Base-by-base conservation (phyloP, 306 rosid species). In the Quercus gilva region DNA sequence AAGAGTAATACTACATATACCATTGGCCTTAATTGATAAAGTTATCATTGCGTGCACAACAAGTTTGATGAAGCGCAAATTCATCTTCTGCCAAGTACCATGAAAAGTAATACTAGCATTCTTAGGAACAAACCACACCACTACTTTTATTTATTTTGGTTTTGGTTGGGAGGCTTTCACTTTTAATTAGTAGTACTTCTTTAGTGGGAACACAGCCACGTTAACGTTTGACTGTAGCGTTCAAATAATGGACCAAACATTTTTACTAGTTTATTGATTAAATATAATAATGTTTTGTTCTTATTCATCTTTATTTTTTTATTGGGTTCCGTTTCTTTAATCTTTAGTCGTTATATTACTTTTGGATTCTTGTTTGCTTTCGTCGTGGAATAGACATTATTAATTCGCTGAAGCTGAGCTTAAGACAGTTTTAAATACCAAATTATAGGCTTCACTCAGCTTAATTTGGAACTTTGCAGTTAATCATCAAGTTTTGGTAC, bases 301-400 rank as follows among this genome's bases (percentile, higher is more conserved):
- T 73, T 23, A 64, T 61, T 58, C 78, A 65, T 70, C 15, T 64
- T 52, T 70, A 17, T 21, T 69, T 29, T 71, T n/a, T 63, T 51
- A 25, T 55, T 83, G 63, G 31, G 41, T 75, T 76, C 74, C 63
- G 12, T 73, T 84, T 67, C 51, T 67, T 31, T 67, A 33, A 67
- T 73, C 80, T 87, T 73, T 11, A 19, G 69, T 87, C 37, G 57
- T 52, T 84, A 64, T 18, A 64, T 81, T 81, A 79, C 88, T 87
- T 83, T 85, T 61, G 74, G 72, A 49, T 70, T 49, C 33, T 84
- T 86, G 86, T 81, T 81, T 70, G 88, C 79, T 84, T 86, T 80
- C 59, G 82, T 80, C 59, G 82, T 56, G 60, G 28, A 55, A 84
- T 57, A 20, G 76, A 65, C 69, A 19, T 33, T 79, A 56, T 74